Evolutionary conservation across 192 early-diverging fungal species (phyloP).

Genomic region (Entomortierella parvispora): DNA sequence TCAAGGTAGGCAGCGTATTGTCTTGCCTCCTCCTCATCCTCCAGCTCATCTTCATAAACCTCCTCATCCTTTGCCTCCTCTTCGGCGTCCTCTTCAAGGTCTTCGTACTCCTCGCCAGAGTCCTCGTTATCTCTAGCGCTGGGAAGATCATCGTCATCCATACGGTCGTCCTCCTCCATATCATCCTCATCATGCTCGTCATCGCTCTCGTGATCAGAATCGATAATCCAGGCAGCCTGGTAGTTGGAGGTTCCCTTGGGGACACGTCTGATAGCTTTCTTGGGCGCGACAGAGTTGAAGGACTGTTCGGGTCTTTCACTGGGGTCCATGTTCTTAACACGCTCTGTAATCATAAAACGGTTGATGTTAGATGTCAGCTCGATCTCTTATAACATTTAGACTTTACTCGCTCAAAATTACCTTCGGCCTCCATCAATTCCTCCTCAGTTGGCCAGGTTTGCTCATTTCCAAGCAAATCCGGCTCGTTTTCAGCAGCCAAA

Average conservation of each 20-base stretch:
- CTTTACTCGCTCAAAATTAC: conserved; percentile 16
- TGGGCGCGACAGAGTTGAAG: conserved; percentile 32
- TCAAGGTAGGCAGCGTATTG: conserved; percentile 68
- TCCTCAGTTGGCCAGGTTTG: conserved; percentile 99
- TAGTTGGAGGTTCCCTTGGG: conserved; percentile 97
- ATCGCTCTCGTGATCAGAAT: conserved; percentile 77
- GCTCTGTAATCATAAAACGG: conserved; percentile 24
- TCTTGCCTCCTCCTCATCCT: conserved; percentile 64
- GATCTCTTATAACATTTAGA: neutral
- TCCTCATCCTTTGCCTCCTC: conserved; percentile 51
- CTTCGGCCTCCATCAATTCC: conserved; percentile 86
- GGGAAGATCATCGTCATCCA: conserved; percentile 55
- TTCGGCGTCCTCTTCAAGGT: conserved; percentile 51
- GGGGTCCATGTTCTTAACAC: conserved; percentile 50
- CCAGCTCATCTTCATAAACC: conserved; percentile 57
- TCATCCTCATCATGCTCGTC: conserved; percentile 67
- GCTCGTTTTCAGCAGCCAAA: conserved; percentile 87
- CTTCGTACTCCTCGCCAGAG: conserved; percentile 55
- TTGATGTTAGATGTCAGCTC: neutral
- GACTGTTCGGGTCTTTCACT: conserved; percentile 41
- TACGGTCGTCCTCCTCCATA: conserved; percentile 55
- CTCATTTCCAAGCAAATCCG: conserved; percentile 90
- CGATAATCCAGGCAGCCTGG: conserved; percentile 98
- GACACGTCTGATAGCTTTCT: conserved; percentile 73
- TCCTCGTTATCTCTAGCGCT: conserved; percentile 57